Base-by-base conservation (phyloP, 257 asterid species). In the Fraxinus quadrangulata region DNA sequence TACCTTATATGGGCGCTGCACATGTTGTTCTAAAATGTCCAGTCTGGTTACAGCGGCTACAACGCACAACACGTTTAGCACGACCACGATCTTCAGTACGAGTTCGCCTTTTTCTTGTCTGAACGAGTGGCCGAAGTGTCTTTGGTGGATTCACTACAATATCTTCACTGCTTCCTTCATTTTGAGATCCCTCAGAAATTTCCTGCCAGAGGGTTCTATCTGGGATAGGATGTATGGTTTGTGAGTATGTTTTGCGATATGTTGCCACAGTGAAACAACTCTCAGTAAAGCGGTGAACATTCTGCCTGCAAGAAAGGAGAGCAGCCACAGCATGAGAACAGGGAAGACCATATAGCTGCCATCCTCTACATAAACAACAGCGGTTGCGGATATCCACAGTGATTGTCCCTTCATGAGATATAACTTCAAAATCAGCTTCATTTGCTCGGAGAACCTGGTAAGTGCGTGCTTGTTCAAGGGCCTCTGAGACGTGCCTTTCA, bases 11-110 rank as follows among this genome's bases (percentile, higher is more conserved):
- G 1, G 94, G 96, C 5, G 92, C 84, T 21, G 90, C 87, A 37
- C 42, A 7, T 37, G 42, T 37, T 1, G 42, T 37, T 37, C 42
- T 37, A 7, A 37, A 37, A 37, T 92, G 97, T 12, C 97, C 96
- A 1, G 92, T 84, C 85, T 90, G 94, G 75, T 89, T 85, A 78
- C 97, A 92, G 19, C 94, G 89, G 87, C 97, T 89, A 81, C 96
- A 90, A 71, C 82, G 92, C 82, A 89, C 96, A 17, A 86, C 89
- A 51, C 96, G 80, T 78, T 89, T 92, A 14, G 73, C 74, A 75
- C 40, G 86, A 11, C 83, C 79, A 6, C 82, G 75, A 26, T 87
- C 91, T 45, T 83, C 91, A 1, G 66, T 56, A 11, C 83, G 83
- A 4, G 84, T 78, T 37, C 96, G 77, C 84, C 84, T 89, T 75